Conservation (phyloP, 1,139 yeast genomes). For the Blastobotrys apis region DNA sequence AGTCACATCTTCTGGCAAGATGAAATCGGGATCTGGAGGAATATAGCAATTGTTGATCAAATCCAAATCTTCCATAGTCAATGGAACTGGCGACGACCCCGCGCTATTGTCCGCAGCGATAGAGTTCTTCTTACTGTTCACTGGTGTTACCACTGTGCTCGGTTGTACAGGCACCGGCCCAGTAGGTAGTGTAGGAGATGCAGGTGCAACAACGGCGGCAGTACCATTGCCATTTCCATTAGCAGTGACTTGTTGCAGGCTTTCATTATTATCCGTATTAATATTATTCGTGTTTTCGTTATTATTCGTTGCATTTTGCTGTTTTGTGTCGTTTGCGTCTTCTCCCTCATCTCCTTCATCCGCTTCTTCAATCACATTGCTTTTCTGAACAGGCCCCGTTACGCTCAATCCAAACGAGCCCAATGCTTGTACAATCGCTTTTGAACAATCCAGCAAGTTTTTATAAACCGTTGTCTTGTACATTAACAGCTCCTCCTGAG, state of each 20-base stretch:
- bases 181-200: background rate
- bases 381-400: too few relatives aligned
- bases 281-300: too few relatives aligned
- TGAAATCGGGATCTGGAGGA: constrained; percentile 31
- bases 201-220: background rate
- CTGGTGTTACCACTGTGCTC: background rate
- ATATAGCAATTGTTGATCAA: constrained; percentile 25
- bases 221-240: background rate
- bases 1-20: constrained; percentile 29
- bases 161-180: background rate
- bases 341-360: constrained; percentile 10
- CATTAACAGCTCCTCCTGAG: constrained; percentile 56
- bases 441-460: constrained; percentile 60
- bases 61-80: constrained; percentile 25
- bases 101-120: background rate
- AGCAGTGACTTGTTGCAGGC: too few relatives aligned
- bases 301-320: background rate
- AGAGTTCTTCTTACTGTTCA: background rate
- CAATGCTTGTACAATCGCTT: constrained; percentile 55
- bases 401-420: constrained; percentile 26
- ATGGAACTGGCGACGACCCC: too few relatives aligned
- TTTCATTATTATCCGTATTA: too few relatives aligned
- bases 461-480: constrained; percentile 65
- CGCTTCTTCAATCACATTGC: constrained; percentile 9
- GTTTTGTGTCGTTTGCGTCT: constrained; percentile 1